phyloP scores from a whole-genome alignment of 768 basidiomycete genomes.

The Russula foetens region DNA sequence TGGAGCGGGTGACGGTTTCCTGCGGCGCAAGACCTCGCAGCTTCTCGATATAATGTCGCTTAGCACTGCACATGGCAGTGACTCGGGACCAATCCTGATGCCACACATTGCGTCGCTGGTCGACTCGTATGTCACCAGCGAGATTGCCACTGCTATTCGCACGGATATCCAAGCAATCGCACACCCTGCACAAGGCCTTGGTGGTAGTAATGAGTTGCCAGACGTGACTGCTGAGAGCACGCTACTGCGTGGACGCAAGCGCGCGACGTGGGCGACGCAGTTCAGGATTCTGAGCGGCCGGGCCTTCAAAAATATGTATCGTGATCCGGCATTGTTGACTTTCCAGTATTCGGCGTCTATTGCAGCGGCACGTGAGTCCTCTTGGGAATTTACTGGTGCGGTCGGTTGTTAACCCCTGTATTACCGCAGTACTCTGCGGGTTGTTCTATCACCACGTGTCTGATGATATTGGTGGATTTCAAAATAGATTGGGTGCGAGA shows the following conservation, averaged over 20 bases:
- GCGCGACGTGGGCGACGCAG: constrained; percentile 84
- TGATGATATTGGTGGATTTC: constrained; percentile 95
- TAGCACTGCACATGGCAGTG: constrained; percentile 24
- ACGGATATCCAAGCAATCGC: constrained; percentile 49
- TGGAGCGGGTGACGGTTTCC: constrained; percentile 31
- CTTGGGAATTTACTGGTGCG: background rate
- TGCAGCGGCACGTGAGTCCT: constrained; percentile 65
- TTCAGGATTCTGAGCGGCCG: constrained; percentile 91
- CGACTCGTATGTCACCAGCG: constrained; percentile 57
- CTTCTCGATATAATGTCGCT: constrained; percentile 50
- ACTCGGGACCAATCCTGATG: constrained; percentile 32
- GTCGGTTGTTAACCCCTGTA: constrained; percentile 2
- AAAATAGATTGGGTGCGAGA: constrained; percentile 75
- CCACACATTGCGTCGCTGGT: constrained; percentile 67
- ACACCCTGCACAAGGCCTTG: constrained; percentile 25
- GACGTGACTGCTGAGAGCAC: constrained; percentile 65
- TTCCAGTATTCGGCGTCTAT: constrained; percentile 88
- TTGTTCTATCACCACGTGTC: constrained; percentile 86
- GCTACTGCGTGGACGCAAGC: constrained; percentile 60
- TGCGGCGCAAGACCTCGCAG: constrained; percentile 69
- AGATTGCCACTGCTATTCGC: constrained; percentile 52
- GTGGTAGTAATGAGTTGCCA: constrained; percentile 39
- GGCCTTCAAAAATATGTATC: constrained; percentile 96
- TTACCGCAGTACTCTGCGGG: constrained; percentile 70
- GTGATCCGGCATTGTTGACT: constrained; percentile 85